Conservation (phyloP, 345 rosid genomes). For the Sisymbrium irio region DNA sequence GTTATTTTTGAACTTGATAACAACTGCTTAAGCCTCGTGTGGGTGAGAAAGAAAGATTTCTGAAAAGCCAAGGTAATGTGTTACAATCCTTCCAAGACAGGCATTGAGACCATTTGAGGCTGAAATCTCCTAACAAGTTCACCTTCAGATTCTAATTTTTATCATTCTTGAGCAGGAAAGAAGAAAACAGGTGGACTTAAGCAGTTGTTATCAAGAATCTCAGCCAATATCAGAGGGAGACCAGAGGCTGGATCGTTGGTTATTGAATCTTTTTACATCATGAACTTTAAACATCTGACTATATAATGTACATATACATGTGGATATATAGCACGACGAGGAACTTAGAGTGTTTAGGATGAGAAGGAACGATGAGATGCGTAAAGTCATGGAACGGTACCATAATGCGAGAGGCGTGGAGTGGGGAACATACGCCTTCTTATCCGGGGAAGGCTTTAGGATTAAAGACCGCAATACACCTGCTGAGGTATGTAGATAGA, state of each 20-base stretch:
- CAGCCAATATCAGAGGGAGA: slow-evolving; percentile 22
- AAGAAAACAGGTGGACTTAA: slow-evolving; percentile 37
- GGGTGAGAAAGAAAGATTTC: slow-evolving; percentile 73
- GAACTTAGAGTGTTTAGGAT: not conserved
- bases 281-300: not conserved
- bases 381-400: not conserved
- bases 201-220: slow-evolving; percentile 44
- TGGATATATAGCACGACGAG: not conserved
- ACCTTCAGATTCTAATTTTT: not conserved
- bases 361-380: not conserved
- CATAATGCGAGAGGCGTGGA: not conserved
- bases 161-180: slow-evolving; percentile 43
- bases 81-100: too few relatives aligned
- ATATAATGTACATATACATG: not conserved
- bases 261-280: not conserved
- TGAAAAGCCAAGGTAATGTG: slow-evolving; percentile 39
- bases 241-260: not conserved
- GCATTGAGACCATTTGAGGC: not conserved
- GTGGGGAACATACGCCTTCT: not conserved
- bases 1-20: too few relatives aligned
- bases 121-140: not conserved
- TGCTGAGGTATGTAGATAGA: not conserved
- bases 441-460: not conserved
- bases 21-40: too few relatives aligned
- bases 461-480: not conserved